A percentile compares a stretch with the other conserved stretches of the same genome.
Evolutionary conservation across 345 rosid species (phyloP).

Genomic region (Pugionium dolabratum): DNA sequence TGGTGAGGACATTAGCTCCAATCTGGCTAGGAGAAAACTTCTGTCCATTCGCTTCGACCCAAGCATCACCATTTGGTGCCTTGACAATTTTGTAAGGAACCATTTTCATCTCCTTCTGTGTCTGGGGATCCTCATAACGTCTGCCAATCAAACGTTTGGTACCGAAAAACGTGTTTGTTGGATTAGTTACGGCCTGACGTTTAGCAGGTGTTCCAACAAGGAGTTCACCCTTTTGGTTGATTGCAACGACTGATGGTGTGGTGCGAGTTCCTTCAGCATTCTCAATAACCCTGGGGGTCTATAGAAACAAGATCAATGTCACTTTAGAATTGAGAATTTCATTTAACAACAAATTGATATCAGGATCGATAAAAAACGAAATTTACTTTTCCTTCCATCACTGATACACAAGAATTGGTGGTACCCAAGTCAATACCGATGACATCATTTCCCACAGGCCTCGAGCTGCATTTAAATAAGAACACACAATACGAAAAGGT

Average conservation of each 20-base stretch:
- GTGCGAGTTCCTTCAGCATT: constrained; percentile 53
- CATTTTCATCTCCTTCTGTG: constrained; percentile 38
- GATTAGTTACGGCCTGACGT: constrained; percentile 52
- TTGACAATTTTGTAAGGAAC: constrained; percentile 37
- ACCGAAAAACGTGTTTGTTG: constrained; percentile 21
- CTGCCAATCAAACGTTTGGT: constrained; percentile 49
- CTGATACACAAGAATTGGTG: constrained; percentile 59
- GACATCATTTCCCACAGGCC: constrained; percentile 50
- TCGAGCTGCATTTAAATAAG: constrained; percentile 42
- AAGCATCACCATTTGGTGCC: constrained; percentile 57
- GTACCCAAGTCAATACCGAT: constrained; percentile 42
- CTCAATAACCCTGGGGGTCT: constrained; percentile 55
- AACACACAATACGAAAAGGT: not conserved
- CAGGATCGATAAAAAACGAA: not conserved
- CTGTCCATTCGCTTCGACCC: constrained; percentile 52
- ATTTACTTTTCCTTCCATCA: constrained; percentile 63
- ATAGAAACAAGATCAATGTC: constrained; percentile 1
- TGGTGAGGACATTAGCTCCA: constrained; percentile 48
- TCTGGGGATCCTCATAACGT: constrained; percentile 44
- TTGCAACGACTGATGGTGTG: constrained; percentile 54
- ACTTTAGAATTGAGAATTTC: not conserved
- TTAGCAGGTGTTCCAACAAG: constrained; percentile 56
- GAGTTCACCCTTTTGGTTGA: constrained; percentile 46
- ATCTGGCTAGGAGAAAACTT: constrained; percentile 52
- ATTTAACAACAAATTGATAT: not conserved